Conservation (phyloP, 495 filamentous ascomycete species). For the Lasiosphaeris hirsuta region DNA sequence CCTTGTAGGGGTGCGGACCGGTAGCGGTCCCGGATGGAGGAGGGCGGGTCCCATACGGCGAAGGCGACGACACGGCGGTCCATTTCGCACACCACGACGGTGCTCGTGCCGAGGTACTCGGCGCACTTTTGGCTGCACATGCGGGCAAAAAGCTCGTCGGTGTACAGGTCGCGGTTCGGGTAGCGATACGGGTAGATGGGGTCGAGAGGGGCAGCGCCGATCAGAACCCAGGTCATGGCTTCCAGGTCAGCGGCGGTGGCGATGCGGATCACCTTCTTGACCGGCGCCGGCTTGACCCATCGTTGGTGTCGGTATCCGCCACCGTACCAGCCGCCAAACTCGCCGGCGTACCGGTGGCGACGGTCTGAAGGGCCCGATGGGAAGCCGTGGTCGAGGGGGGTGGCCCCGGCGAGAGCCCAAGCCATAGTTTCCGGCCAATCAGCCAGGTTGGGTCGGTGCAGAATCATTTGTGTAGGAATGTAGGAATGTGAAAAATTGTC, state of each 20-base stretch:
- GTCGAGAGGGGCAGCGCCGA: slow-evolving; percentile 29
- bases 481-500: not conserved
- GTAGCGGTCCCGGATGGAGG: too few species aligned
- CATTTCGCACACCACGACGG: slow-evolving; percentile 33
- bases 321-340: too few species aligned
- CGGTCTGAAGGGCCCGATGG: too few species aligned
- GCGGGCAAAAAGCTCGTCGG: slow-evolving; percentile 21
- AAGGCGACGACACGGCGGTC: slow-evolving; percentile 26
- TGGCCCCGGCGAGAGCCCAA: too few species aligned
- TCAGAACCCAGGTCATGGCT: slow-evolving; percentile 26
- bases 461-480: not conserved
- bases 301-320: not conserved
- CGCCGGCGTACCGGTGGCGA: too few species aligned
- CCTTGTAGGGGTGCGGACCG: too few species aligned
- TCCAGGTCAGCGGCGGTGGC: slow-evolving; percentile 26
- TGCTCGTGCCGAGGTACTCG: slow-evolving; percentile 26
- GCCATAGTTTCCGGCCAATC: too few species aligned
- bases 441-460: too few species aligned
- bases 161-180: slow-evolving; percentile 26
- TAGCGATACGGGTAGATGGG: slow-evolving; percentile 37
- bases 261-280: slow-evolving; percentile 24
- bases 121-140: slow-evolving; percentile 24
- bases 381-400: too few species aligned
- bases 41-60: slow-evolving; percentile 24
- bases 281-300: not conserved